Evolutionary conservation across 2,329 filamentous ascomycete genomes (phyloP).

Genomic region (Dryadomyces quercus-mongolicae): DNA sequence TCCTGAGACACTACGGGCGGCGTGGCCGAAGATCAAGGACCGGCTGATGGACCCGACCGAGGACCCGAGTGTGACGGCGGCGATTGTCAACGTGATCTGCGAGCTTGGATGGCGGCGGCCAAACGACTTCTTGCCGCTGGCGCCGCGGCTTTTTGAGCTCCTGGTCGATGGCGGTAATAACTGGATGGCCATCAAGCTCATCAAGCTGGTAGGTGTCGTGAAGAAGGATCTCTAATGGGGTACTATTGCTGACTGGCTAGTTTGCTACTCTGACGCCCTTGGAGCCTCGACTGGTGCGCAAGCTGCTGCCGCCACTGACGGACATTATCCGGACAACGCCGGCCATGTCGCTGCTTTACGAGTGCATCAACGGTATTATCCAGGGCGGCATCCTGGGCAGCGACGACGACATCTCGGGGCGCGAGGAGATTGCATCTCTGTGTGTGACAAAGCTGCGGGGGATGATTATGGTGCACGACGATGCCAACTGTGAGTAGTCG

Average conservation of each 20-base stretch:
- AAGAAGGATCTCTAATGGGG: too few species aligned
- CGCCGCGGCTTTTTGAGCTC: slow-evolving; percentile 83
- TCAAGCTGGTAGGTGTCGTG: slow-evolving; percentile 61
- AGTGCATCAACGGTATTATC: slow-evolving; percentile 97
- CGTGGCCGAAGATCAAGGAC: slow-evolving; percentile 97
- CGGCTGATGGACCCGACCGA: slow-evolving; percentile 80
- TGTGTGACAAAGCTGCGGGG: slow-evolving; percentile 88
- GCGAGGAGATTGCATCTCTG: slow-evolving; percentile 81
- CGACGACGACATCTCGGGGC: slow-evolving; percentile 60
- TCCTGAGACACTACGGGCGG: slow-evolving; percentile 79
- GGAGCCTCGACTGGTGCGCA: slow-evolving; percentile 82
- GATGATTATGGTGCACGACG: slow-evolving; percentile 88
- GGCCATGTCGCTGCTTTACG: slow-evolving; percentile 95
- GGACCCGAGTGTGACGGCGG: slow-evolving; percentile 85
- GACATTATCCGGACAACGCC: slow-evolving; percentile 89
- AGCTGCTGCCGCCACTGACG: slow-evolving; percentile 80
- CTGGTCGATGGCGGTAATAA: slow-evolving; percentile 90
- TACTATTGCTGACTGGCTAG: slow-evolving; percentile 27
- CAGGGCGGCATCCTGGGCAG: slow-evolving; percentile 87
- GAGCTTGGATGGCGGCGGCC: slow-evolving; percentile 90
- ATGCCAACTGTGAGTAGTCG: slow-evolving; percentile 65
- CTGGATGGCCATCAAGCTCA: slow-evolving; percentile 99
- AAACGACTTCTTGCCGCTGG: slow-evolving; percentile 84
- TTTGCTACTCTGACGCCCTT: slow-evolving; percentile 91
- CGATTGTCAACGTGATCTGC: slow-evolving; percentile 93